Conservation (phyloP, 768 basidiomycete genomes). For the Mycena maculata region DNA sequence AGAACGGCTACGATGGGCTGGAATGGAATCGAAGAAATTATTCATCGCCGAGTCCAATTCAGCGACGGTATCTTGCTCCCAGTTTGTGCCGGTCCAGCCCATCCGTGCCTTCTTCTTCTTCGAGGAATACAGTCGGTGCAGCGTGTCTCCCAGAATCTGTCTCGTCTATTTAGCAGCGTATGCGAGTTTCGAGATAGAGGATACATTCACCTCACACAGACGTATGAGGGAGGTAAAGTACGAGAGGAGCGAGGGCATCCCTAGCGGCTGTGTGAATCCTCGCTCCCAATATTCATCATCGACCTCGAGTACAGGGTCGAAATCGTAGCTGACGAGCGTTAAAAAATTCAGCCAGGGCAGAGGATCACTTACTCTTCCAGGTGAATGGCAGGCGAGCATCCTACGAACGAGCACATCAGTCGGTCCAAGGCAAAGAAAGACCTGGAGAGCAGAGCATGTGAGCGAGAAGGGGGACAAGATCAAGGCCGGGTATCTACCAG, state of each 20-base stretch:
- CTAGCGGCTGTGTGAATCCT: slow-evolving; percentile 61
- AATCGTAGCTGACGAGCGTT: slow-evolving; percentile 55
- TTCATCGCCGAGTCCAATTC: slow-evolving; percentile 65
- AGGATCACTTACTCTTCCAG: slow-evolving; percentile 61
- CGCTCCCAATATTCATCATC: slow-evolving; percentile 68
- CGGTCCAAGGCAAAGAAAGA: slow-evolving; percentile 47
- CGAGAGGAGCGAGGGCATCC: slow-evolving; percentile 49
- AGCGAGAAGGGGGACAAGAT: not conserved
- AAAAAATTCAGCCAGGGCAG: not conserved
- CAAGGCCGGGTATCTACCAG: slow-evolving; percentile 40
- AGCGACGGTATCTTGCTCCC: slow-evolving; percentile 57
- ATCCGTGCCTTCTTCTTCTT: slow-evolving; percentile 52
- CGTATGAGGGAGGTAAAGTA: slow-evolving; percentile 53
- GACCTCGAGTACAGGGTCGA: slow-evolving; percentile 62
- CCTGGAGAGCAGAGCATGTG: slow-evolving; percentile 37
- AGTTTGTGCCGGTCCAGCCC: slow-evolving; percentile 50
- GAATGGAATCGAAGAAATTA: slow-evolving; percentile 61
- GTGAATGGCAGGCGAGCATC: slow-evolving; percentile 63
- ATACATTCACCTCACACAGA: slow-evolving; percentile 53
- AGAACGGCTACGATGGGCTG: slow-evolving; percentile 53
- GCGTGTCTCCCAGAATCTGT: slow-evolving; percentile 25
- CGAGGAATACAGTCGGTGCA: slow-evolving; percentile 31
- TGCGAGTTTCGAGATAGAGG: too few species aligned
- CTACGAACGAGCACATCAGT: slow-evolving; percentile 49
- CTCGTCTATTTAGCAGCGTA: not conserved